Percentiles rank a stretch among this genome's conserved stretches.
These are phyloP conservation scores for Mycena capillaripes DNA, from an alignment of 768 basidiomycete genomes.

Conservation along the genomic window DNA sequence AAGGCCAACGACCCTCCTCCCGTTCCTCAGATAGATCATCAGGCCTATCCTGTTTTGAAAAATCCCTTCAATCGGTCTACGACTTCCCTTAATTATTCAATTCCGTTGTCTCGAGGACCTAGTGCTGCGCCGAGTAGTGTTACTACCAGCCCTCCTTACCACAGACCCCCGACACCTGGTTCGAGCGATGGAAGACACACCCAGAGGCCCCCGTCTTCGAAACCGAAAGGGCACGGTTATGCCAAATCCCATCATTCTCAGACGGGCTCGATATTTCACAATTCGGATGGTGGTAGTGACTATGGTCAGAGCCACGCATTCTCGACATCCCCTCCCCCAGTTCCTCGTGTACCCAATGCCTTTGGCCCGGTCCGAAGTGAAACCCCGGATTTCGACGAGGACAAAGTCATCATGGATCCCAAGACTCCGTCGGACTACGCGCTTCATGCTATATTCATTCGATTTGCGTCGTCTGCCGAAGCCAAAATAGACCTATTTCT, in stretches of 20 bases:
- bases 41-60: slow-evolving; percentile 79
- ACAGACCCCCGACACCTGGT: slow-evolving; percentile 73
- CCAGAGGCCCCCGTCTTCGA: slow-evolving; percentile 51
- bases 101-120: slow-evolving; percentile 50
- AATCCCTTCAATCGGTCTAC: slow-evolving; percentile 89
- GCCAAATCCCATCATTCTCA: slow-evolving; percentile 86
- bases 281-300: slow-evolving; percentile 81
- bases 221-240: slow-evolving; percentile 69
- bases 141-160: slow-evolving; percentile 65
- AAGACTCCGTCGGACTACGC: slow-evolving; percentile 92
- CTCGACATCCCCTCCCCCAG: slow-evolving; percentile 80
- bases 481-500: slow-evolving; percentile 84
- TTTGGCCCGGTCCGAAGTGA: slow-evolving; percentile 68
- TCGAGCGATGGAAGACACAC: slow-evolving; percentile 58
- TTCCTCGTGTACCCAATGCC: slow-evolving; percentile 81
- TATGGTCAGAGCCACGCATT: slow-evolving; percentile 62
- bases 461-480: slow-evolving; percentile 86
- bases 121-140: slow-evolving; percentile 51
- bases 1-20: slow-evolving; percentile 79
- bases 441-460: slow-evolving; percentile 88
- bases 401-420: slow-evolving; percentile 77
- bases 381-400: slow-evolving; percentile 75
- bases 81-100: slow-evolving; percentile 75
- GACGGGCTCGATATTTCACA: slow-evolving; percentile 79
- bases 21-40: slow-evolving; percentile 78